These are phyloP conservation scores for Filobasidium uniguttulatum DNA, from an alignment of 1,284 basidiomycete species.

Conservation along the genomic window DNA sequence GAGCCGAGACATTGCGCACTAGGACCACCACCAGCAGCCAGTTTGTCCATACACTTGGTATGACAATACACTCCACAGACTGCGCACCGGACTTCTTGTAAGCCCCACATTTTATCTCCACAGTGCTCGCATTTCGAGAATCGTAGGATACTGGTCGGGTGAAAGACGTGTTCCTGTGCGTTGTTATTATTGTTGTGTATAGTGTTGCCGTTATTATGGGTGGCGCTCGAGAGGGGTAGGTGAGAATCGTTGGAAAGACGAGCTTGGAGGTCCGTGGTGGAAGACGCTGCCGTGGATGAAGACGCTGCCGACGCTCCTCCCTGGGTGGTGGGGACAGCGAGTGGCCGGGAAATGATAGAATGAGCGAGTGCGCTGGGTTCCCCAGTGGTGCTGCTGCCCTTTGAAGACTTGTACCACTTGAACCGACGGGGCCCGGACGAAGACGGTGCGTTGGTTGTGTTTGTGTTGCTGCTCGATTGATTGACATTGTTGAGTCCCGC, in stretches of 20 bases:
- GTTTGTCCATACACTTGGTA: slow-evolving; percentile 38
- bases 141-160: slow-evolving; percentile 73
- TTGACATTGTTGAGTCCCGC: too few species aligned
- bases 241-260: too few species aligned
- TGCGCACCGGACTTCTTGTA: slow-evolving; percentile 72
- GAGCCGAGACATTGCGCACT: too few species aligned
- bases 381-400: too few species aligned
- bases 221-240: too few species aligned
- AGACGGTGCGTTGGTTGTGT: slow-evolving; percentile 13
- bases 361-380: slow-evolving; percentile 21
- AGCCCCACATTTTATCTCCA: slow-evolving; percentile 96
- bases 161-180: slow-evolving; percentile 62
- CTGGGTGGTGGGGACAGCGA: slow-evolving; percentile 18
- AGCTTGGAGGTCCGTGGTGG: too few species aligned
- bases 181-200: slow-evolving; percentile 35
- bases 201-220: slow-evolving; percentile 16
- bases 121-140: slow-evolving; percentile 90
- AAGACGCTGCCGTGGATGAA: too few species aligned
- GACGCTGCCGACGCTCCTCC: too few species aligned
- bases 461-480: slow-evolving; percentile 34
- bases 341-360: slow-evolving; percentile 26
- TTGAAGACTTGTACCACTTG: slow-evolving; percentile 41
- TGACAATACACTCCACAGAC: slow-evolving; percentile 41
- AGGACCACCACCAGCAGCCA: too few species aligned
- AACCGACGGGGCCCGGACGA: slow-evolving; percentile 42